A percentile compares a stretch with the other conserved stretches of the same genome.
Conservation (phyloP, 2,329 filamentous ascomycete species). For the Knoxdaviesia capensis region DNA sequence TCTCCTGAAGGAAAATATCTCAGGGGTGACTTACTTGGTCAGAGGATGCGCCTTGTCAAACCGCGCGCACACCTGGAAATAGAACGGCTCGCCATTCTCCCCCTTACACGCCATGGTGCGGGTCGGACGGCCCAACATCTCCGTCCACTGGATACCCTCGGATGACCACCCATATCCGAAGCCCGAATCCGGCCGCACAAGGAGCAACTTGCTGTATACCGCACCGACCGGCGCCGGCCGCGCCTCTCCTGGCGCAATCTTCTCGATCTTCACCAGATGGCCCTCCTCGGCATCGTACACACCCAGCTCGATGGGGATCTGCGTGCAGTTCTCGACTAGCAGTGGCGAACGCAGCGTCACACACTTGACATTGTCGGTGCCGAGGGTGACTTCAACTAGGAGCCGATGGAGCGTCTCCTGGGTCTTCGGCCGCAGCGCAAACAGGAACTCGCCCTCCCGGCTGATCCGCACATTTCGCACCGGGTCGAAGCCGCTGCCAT, state of each 20-base stretch:
- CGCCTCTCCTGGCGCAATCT: constrained; percentile 80
- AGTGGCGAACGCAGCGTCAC: constrained; percentile 88
- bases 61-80: constrained; percentile 82
- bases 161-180: constrained; percentile 94
- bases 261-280: constrained; percentile 90
- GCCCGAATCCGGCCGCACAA: constrained; percentile 81
- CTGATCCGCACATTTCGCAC: constrained; percentile 77
- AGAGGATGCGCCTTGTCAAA: constrained; percentile 73
- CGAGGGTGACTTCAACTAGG: constrained; percentile 77
- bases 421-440: constrained; percentile 71
- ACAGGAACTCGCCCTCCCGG: constrained; percentile 84
- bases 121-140: constrained; percentile 67
- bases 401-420: constrained; percentile 74
- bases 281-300: constrained; percentile 76
- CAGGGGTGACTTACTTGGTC: constrained; percentile 32
- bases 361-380: constrained; percentile 92
- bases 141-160: constrained; percentile 81
- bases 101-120: constrained; percentile 76
- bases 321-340: constrained; percentile 84
- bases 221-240: constrained; percentile 83
- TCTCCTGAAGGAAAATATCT: not conserved
- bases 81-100: constrained; percentile 77
- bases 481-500: constrained; percentile 84
- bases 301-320: constrained; percentile 86
- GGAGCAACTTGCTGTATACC: constrained; percentile 69